These are phyloP conservation scores for Linum trigynum DNA, from an alignment of 345 rosid species.

Conservation along the genomic window DNA sequence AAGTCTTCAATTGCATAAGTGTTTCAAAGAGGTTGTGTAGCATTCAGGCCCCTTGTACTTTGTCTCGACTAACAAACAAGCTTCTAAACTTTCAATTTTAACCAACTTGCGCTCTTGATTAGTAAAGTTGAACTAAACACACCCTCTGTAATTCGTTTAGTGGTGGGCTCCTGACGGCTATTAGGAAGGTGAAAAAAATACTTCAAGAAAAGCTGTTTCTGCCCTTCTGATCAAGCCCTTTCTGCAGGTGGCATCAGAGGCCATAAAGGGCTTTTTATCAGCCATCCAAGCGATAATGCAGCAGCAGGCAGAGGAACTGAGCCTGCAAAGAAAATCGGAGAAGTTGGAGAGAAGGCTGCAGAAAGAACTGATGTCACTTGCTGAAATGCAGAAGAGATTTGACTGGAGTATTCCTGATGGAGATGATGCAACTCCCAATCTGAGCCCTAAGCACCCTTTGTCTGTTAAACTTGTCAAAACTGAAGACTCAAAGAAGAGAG, in stretches of 20 bases:
- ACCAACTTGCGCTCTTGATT: too few relatives aligned
- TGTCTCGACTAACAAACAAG: too few relatives aligned
- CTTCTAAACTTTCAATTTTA: too few relatives aligned
- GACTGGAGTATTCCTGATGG: slow-evolving; percentile 31
- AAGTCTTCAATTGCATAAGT: too few relatives aligned
- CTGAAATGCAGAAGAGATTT: slow-evolving; percentile 52
- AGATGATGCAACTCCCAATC: slow-evolving; percentile 17
- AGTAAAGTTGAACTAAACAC: too few relatives aligned
- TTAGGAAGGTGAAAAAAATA: too few relatives aligned
- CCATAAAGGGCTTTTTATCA: slow-evolving; percentile 49
- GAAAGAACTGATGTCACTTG: slow-evolving; percentile 43
- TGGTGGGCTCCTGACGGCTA: too few relatives aligned
- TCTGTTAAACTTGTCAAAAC: slow-evolving; percentile 51
- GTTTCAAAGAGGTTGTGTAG: too few relatives aligned
- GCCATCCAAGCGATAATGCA: slow-evolving; percentile 45
- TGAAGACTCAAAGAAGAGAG: slow-evolving; percentile 42
- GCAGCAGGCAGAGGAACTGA: slow-evolving; percentile 57
- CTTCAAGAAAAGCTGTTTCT: too few relatives aligned
- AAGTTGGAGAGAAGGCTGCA: slow-evolving; percentile 60
- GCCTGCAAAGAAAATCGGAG: slow-evolving; percentile 39
- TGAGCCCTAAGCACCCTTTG: slow-evolving; percentile 62
- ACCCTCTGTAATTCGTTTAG: too few relatives aligned
- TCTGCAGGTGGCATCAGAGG: slow-evolving; percentile 56
- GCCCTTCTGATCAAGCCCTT: neutral
- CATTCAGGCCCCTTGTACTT: too few relatives aligned